A percentile compares a stretch with the other conserved stretches of the same genome.
Evolutionary conservation across 495 filamentous ascomycete species (phyloP).

Genomic region (Penicillium arizonense): DNA sequence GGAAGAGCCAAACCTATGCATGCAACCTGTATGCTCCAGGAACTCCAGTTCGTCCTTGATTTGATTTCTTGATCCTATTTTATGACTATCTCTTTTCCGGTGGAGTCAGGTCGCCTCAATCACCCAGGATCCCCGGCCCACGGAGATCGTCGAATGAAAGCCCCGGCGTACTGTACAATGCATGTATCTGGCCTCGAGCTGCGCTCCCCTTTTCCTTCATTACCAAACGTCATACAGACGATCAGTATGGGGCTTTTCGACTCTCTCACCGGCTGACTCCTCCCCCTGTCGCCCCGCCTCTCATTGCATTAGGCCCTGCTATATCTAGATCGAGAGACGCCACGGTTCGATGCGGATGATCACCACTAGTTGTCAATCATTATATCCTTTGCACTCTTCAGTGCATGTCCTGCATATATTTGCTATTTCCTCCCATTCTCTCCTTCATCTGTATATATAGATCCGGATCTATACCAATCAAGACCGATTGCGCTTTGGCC

Average conservation of each 20-base stretch:
- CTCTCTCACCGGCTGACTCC: conserved; percentile 9
- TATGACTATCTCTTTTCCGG: neutral
- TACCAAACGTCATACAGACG: conserved; percentile 20
- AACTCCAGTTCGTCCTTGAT: conserved; percentile 11
- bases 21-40: conserved; percentile 6
- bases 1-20: conserved; percentile 1
- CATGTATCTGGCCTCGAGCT: conserved; percentile 25
- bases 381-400: conserved; percentile 8
- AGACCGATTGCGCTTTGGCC: conserved; percentile 10
- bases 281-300: conserved; percentile 1
- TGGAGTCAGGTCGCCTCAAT: conserved; percentile 18
- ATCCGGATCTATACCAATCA: conserved; percentile 2
- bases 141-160: conserved; percentile 17
- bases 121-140: conserved; percentile 13
- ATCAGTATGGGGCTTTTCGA: conserved; percentile 4
- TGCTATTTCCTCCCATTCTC: conserved; percentile 6
- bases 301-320: conserved; percentile 7
- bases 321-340: conserved; percentile 15
- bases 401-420: conserved; percentile 15
- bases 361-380: conserved; percentile 23
- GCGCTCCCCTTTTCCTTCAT: conserved; percentile 7
- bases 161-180: neutral
- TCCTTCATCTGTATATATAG: conserved; percentile 13
- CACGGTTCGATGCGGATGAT: conserved; percentile 18
- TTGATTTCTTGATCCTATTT: neutral